Percentiles rank a stretch among this genome's conserved stretches.
Evolutionary conservation across 257 asterid genomes (phyloP).

Genomic region (Avicennia marina): DNA sequence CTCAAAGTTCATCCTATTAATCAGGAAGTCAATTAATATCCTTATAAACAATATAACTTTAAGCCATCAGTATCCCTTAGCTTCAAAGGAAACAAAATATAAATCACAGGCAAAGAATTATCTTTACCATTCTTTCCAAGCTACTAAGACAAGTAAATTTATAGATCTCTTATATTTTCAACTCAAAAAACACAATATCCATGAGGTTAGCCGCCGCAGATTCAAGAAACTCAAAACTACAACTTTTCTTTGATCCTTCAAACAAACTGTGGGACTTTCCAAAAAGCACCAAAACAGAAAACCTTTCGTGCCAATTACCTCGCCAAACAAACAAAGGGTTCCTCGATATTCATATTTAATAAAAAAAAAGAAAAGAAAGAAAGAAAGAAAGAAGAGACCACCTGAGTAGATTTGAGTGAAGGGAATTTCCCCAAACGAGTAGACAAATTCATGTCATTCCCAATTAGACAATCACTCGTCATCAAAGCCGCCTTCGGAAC

Average conservation of each 20-base stretch:
- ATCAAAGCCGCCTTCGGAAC: constrained; percentile 74
- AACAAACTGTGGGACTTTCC: too few relatives aligned
- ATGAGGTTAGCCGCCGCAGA: too few relatives aligned
- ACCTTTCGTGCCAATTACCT: not conserved
- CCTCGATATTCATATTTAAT: not conserved
- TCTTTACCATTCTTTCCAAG: not conserved
- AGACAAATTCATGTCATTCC: constrained; percentile 34
- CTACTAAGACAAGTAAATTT: not conserved
- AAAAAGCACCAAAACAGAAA: not conserved
- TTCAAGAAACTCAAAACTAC: too few relatives aligned
- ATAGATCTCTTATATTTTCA: not conserved
- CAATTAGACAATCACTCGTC: constrained; percentile 51
- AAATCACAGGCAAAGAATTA: not conserved
- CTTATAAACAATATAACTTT: too few relatives aligned
- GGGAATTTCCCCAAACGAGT: constrained; percentile 38
- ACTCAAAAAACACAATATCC: constrained; percentile 15
- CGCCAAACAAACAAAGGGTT: not conserved
- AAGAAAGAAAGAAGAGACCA: constrained; percentile 7
- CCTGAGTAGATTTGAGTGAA: constrained; percentile 69
- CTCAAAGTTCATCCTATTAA: too few relatives aligned
- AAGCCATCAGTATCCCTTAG: too few relatives aligned
- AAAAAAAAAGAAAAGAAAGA: not conserved
- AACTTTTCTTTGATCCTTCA: too few relatives aligned
- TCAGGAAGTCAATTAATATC: too few relatives aligned
- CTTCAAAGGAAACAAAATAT: not conserved